Conservation (phyloP, 2,329 filamentous ascomycete genomes). For the Penicillium glabrum region DNA sequence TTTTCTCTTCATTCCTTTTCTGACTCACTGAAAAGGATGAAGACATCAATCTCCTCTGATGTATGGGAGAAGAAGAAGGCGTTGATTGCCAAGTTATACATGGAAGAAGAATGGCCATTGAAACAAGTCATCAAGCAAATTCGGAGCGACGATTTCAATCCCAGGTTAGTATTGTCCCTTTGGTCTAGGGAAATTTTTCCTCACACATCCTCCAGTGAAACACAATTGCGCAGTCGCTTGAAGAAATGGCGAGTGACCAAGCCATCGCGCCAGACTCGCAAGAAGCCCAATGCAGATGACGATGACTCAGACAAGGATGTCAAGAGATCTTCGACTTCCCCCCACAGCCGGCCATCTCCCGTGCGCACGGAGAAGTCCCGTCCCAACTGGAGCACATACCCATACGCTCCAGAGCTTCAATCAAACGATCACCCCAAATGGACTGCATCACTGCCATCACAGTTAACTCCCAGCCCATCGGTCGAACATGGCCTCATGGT, state of each 20-base stretch:
- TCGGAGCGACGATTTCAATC: slow-evolving; percentile 43
- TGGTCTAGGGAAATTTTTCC: neutral
- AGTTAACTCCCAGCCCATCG: slow-evolving; percentile 25
- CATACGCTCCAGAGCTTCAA: slow-evolving; percentile 13
- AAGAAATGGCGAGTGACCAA: slow-evolving; percentile 49
- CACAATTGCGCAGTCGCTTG: slow-evolving; percentile 44
- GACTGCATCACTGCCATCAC: slow-evolving; percentile 20
- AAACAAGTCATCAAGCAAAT: slow-evolving; percentile 48
- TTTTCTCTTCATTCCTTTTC: neutral
- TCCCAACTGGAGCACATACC: slow-evolving; percentile 16
- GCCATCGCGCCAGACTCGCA: slow-evolving; percentile 44
- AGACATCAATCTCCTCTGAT: slow-evolving; percentile 44
- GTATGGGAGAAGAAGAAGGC: slow-evolving; percentile 46
- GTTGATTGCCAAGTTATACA: slow-evolving; percentile 42
- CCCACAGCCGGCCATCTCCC: slow-evolving; percentile 6
- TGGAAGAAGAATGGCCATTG: slow-evolving; percentile 47
- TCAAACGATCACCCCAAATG: slow-evolving; percentile 14
- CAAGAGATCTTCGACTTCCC: slow-evolving; percentile 9
- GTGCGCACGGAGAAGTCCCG: slow-evolving; percentile 4
- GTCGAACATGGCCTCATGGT: slow-evolving; percentile 21
- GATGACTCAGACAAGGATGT: slow-evolving; percentile 17
- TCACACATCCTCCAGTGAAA: slow-evolving; percentile 35
- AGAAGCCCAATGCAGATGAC: slow-evolving; percentile 35
- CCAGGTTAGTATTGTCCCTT: slow-evolving; percentile 34
- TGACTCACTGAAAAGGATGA: slow-evolving; percentile 30